Base-by-base conservation (phyloP, 805 yeast genomes). In the Zygosaccharomyces lentus region DNA sequence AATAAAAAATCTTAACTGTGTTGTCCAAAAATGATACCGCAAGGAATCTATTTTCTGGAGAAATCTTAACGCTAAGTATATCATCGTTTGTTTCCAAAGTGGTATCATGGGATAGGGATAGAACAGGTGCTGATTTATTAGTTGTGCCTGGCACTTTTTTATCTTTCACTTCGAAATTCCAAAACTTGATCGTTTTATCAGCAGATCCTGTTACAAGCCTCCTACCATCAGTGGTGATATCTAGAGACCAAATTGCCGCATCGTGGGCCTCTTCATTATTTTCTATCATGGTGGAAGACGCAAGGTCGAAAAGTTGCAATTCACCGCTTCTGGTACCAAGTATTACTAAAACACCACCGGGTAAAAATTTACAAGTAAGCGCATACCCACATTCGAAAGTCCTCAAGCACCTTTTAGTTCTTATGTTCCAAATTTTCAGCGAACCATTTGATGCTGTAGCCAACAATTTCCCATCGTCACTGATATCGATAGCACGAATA, bases 1-100 rank as follows among this genome's bases (percentile, higher is more conserved):
- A 72, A 63, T 84, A 91, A 58, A 93, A 88, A 15, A 93, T 93
- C 67, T 93, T 95, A 37, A 93, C 96, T n/a, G 96, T 93, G 63
- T 84, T 89, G 64, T 93, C 96, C 54, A 91, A 72, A 45, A 93
- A 70, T 1, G 97, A 85, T 4, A 86, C 84, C 4, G 97, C 95
- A 46, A 93, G 67, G 49, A 74, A 79, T 61, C 76, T 85, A 44
- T 80, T 71, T 60, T 88, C 93, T 2, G 95, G 88, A 0, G 96
- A 87, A 16, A 91, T 74, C 53, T 74, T 80, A 6, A 93, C 86
- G 36, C 86, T 71, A 43, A 93, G 70, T 6, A 93, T 83, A 56
- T 91, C 98, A 54, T 93, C 99, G 39, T 75, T 76, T 44, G 93
- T 69, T 64, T 93, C 96, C 46, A 95, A 70, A 2, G 96, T 88